A percentile compares a stretch with the other conserved stretches of the same genome.
phyloP scores from a whole-genome alignment of 2,329 filamentous ascomycete species.

The Aspergillus ibericus region DNA sequence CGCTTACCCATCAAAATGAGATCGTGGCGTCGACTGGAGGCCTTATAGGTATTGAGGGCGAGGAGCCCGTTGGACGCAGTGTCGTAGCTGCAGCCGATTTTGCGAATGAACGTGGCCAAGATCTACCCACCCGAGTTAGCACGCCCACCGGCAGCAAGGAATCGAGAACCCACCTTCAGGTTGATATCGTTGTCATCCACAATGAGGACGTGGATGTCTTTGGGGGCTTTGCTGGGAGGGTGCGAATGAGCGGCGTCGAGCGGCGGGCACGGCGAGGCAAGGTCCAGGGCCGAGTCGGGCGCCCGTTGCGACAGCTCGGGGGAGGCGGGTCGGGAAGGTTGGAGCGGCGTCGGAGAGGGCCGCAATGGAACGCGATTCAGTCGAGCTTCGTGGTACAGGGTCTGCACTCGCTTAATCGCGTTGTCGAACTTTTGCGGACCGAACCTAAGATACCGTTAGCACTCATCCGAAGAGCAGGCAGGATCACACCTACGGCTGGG shows the following conservation, averaged over 20 bases:
- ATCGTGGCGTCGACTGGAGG: constrained; percentile 29
- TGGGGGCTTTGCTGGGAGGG: background rate
- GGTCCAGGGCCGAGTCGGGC: background rate
- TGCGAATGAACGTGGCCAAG: constrained; percentile 37
- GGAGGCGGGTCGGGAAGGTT: background rate
- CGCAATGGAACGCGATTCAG: background rate
- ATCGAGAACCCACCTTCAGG: constrained; percentile 23
- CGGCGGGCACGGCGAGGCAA: background rate
- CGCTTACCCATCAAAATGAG: constrained; percentile 34
- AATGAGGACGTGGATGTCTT: constrained; percentile 30
- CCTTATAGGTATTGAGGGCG: constrained; percentile 37
- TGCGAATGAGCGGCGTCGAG: background rate
- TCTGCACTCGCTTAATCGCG: constrained; percentile 1
- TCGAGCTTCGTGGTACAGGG: background rate
- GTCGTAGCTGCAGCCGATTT: constrained; percentile 34
- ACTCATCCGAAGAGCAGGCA: background rate
- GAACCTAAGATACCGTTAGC: constrained; percentile 5
- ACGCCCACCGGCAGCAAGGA: background rate
- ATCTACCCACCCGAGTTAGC: constrained; percentile 18
- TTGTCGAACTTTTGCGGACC: constrained; percentile 10
- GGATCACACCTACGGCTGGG: constrained; percentile 11
- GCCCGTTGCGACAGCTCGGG: background rate
- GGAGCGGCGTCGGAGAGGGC: background rate
- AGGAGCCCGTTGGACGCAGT: constrained; percentile 40
- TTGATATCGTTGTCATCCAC: constrained; percentile 46